Percentiles rank a stretch among this genome's conserved stretches.
Conservation (phyloP, 306 rosid species). For the Rosa chinensis region DNA sequence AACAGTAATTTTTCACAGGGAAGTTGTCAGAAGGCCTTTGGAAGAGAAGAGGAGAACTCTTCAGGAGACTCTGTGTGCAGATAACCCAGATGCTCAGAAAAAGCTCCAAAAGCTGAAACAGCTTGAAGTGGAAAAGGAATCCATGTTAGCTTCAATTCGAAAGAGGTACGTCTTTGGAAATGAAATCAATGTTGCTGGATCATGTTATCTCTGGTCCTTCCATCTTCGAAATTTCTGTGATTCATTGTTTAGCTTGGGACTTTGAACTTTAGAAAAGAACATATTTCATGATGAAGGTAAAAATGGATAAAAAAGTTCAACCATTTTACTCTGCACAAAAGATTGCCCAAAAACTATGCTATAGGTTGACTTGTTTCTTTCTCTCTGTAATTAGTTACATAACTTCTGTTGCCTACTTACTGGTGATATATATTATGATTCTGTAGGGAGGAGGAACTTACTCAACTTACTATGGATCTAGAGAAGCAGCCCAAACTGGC, state of each 20-base stretch:
- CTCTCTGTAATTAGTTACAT: not conserved
- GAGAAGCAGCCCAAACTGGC: constrained; percentile 45
- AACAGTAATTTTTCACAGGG: constrained; percentile 52
- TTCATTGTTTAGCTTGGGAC: not conserved
- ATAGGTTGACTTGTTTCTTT: constrained; percentile 12
- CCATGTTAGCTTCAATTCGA: constrained; percentile 24
- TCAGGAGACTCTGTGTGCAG: constrained; percentile 55
- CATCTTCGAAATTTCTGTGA: not conserved
- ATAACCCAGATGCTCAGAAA: constrained; percentile 50
- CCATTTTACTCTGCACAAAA: not conserved
- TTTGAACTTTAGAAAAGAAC: not conserved
- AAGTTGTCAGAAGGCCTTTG: constrained; percentile 49
- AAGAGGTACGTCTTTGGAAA: constrained; percentile 34
- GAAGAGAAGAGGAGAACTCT: constrained; percentile 69
- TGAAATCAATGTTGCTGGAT: not conserved
- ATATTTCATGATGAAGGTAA: not conserved
- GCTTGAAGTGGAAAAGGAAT: constrained; percentile 54
- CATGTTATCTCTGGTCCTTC: not conserved
- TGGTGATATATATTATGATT: constrained; percentile 19
- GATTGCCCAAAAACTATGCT: constrained; percentile 3
- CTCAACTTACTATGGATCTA: constrained; percentile 34
- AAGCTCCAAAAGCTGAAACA: constrained; percentile 58
- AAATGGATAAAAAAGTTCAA: not conserved
- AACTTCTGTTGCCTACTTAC: constrained; percentile 18
- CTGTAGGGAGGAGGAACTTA: constrained; percentile 46